A percentile compares a stretch with the other conserved stretches of the same genome.
These are phyloP conservation scores for Suillus lakei DNA, from an alignment of 768 basidiomycete species.

Conservation along the genomic window DNA sequence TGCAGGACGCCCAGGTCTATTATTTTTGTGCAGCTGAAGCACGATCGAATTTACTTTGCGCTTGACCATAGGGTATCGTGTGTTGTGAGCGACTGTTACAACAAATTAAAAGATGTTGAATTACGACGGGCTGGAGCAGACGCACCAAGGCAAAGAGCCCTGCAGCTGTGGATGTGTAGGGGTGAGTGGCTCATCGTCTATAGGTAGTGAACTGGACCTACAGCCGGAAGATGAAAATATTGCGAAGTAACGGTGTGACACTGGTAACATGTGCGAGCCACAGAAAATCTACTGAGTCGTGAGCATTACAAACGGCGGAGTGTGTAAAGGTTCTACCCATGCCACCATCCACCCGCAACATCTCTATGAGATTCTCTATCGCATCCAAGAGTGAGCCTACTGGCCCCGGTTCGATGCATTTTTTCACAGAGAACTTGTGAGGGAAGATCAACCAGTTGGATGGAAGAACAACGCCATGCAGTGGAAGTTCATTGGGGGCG, in stretches of 20 bases:
- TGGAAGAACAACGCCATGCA: constrained; percentile 58
- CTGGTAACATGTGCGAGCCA: constrained; percentile 11
- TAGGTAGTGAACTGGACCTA: constrained; percentile 32
- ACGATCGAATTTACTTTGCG: neutral
- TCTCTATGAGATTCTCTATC: constrained; percentile 31
- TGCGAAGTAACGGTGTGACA: constrained; percentile 28
- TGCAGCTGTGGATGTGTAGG: constrained; percentile 42
- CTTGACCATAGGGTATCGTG: neutral
- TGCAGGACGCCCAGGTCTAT: neutral
- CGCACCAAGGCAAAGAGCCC: constrained; percentile 53
- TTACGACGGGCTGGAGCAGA: constrained; percentile 6
- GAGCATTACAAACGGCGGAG: neutral
- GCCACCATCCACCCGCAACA: constrained; percentile 33
- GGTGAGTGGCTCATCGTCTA: neutral
- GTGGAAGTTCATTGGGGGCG: constrained; percentile 5
- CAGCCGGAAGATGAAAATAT: constrained; percentile 52
- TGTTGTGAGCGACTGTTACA: neutral
- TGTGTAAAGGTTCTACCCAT: constrained; percentile 25
- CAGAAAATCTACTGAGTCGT: neutral
- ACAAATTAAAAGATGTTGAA: neutral
- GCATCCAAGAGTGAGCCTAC: constrained; percentile 16
- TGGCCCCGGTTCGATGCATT: constrained; percentile 11
- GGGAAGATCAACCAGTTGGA: constrained; percentile 52
- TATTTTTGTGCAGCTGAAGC: too few species aligned
- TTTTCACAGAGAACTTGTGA: constrained; percentile 19